These are phyloP conservation scores for Eryngium alpinum DNA, from an alignment of 140 eudicot species.

Conservation along the genomic window DNA sequence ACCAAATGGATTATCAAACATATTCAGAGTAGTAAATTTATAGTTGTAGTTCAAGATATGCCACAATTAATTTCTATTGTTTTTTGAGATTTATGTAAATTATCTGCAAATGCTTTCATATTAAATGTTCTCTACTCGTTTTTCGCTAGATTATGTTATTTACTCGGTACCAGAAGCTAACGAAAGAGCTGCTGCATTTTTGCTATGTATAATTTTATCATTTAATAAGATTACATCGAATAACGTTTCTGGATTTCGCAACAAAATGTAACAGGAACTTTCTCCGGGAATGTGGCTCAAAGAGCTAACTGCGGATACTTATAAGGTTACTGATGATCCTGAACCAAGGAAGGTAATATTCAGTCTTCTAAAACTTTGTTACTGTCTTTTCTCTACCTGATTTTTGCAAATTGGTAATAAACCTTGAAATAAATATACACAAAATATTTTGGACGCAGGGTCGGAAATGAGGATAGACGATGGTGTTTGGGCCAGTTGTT, in stretches of 20 bases:
- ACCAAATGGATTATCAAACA: no score
- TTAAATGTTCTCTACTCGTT: neutral
- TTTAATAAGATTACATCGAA: neutral
- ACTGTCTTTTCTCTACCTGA: neutral
- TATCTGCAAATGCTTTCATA: neutral
- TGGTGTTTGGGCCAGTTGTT: neutral
- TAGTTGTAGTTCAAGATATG: no score
- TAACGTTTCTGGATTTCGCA: neutral
- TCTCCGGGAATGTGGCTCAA: slow-evolving; percentile 28
- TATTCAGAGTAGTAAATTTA: no score
- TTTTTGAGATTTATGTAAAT: neutral
- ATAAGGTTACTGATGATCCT: slow-evolving; percentile 18
- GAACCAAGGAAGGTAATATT: slow-evolving; percentile 22
- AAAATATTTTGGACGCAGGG: neutral
- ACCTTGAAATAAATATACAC: neutral
- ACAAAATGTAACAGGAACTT: slow-evolving; percentile 16
- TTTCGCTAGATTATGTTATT: neutral
- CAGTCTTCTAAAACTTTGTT: neutral
- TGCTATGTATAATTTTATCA: neutral
- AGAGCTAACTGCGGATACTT: slow-evolving; percentile 22
- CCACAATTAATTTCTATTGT: no score
- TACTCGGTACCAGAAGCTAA: neutral
- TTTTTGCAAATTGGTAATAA: neutral
- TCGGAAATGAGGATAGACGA: neutral
- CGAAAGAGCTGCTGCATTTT: neutral